A percentile compares a stretch with the other conserved stretches of the same genome.
phyloP scores from a whole-genome alignment of 305 asterid genomes.

The Fraxinus paxiana region DNA sequence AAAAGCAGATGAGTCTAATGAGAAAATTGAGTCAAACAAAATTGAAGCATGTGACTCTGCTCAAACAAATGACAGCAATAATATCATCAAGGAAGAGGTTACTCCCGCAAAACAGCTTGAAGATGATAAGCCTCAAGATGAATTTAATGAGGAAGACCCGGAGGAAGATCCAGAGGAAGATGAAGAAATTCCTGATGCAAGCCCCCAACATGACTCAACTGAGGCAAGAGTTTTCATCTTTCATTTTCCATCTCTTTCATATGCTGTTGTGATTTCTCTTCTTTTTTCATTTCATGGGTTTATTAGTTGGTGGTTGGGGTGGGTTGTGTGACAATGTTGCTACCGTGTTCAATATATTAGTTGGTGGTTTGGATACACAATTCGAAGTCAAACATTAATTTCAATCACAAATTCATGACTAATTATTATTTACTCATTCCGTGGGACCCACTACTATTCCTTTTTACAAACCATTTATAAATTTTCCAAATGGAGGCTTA shows the following conservation, averaged over 20 bases:
- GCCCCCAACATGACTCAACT: slow-evolving; percentile 34
- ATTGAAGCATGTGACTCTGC: slow-evolving; percentile 30
- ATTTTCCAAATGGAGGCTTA: background rate
- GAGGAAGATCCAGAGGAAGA: slow-evolving; percentile 73
- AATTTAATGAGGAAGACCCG: slow-evolving; percentile 43
- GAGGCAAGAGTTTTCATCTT: slow-evolving; percentile 42
- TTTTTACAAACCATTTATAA: background rate
- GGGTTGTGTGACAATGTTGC: background rate
- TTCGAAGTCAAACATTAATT: background rate
- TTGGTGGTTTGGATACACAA: background rate
- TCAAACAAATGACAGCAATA: slow-evolving; percentile 29
- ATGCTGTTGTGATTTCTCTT: background rate
- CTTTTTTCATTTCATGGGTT: background rate
- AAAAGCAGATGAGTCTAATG: slow-evolving; percentile 22
- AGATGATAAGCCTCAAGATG: slow-evolving; percentile 37
- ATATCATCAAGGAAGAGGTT: slow-evolving; percentile 40
- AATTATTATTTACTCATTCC: background rate
- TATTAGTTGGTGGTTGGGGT: background rate
- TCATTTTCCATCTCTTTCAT: slow-evolving; percentile 12
- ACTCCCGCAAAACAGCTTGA: slow-evolving; percentile 31
- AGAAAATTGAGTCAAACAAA: slow-evolving; percentile 41
- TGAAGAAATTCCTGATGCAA: slow-evolving; percentile 62
- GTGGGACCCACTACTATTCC: background rate
- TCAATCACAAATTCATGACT: background rate
- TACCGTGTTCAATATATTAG: background rate